Percentiles rank a stretch among this genome's conserved stretches.
Evolutionary conservation across 768 basidiomycete species (phyloP).

Genomic region (Candolleomyces aberdarensis): DNA sequence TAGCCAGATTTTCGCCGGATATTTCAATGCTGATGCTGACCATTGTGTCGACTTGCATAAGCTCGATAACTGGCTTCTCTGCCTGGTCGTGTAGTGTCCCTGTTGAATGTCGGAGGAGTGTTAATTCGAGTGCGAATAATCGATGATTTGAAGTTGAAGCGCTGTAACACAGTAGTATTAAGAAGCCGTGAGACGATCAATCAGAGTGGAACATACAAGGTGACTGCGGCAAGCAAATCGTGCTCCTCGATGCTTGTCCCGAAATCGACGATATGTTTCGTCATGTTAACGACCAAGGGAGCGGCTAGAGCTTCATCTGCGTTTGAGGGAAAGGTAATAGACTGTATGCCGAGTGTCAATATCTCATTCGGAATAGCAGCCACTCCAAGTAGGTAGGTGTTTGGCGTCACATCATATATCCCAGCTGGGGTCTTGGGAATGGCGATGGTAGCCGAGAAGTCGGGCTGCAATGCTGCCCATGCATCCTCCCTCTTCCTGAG

Average conservation of each 20-base stretch:
- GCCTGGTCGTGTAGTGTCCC: constrained; percentile 11
- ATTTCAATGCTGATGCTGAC: constrained; percentile 10
- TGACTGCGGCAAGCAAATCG: constrained; percentile 15
- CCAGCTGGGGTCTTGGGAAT: constrained; percentile 13
- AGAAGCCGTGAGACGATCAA: background rate
- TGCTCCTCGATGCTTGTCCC: constrained; percentile 19
- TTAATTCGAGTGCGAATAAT: constrained; percentile 4
- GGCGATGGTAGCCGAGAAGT: constrained; percentile 7
- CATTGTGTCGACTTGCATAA: background rate
- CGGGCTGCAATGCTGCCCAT: constrained; percentile 13
- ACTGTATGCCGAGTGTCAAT: constrained; percentile 6
- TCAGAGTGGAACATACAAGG: constrained; percentile 6
- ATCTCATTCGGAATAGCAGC: background rate
- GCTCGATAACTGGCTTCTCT: constrained; percentile 1
- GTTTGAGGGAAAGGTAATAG: background rate
- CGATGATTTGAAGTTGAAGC: background rate
- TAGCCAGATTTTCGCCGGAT: constrained; percentile 9
- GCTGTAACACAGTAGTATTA: background rate
- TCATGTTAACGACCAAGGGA: constrained; percentile 7
- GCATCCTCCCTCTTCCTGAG: constrained; percentile 5
- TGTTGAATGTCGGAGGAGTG: constrained; percentile 16
- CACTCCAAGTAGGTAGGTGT: constrained; percentile 10
- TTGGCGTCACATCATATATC: constrained; percentile 14
- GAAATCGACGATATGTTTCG: constrained; percentile 14
- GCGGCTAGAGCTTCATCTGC: background rate